A percentile compares a stretch with the other conserved stretches of the same genome.
These are phyloP conservation scores for Lactarius deliciosus DNA, from an alignment of 768 basidiomycete species.

Conservation along the genomic window DNA sequence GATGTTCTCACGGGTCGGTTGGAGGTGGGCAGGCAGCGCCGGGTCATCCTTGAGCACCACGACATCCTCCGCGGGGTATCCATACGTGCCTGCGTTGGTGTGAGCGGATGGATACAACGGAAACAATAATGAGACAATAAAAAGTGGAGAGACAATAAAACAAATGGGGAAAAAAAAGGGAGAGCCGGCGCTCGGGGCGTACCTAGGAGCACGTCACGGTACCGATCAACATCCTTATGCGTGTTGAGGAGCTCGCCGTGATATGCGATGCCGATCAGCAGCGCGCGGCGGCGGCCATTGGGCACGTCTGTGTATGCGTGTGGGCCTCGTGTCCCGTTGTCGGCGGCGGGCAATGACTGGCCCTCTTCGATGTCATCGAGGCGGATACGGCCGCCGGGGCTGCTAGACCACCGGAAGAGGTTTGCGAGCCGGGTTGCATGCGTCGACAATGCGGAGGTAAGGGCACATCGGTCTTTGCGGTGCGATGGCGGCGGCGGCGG, in stretches of 20 bases:
- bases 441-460: conserved; percentile 11
- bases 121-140: neutral
- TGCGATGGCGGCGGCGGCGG: neutral
- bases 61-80: conserved; percentile 25
- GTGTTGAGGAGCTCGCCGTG: conserved; percentile 26
- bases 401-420: neutral
- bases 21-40: conserved; percentile 10
- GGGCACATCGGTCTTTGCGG: neutral
- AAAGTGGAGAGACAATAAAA: neutral
- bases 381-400: neutral
- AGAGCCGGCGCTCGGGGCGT: neutral
- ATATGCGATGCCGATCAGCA: conserved; percentile 30
- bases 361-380: conserved; percentile 15
- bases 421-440: conserved; percentile 5
- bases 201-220: conserved; percentile 21
- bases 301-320: neutral
- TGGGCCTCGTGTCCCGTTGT: neutral
- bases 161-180: neutral
- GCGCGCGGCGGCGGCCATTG: conserved; percentile 19
- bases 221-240: conserved; percentile 28
- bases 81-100: conserved; percentile 6
- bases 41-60: conserved; percentile 24
- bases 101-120: too few species aligned
- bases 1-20: conserved; percentile 25
- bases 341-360: neutral